Percentiles rank a stretch among this genome's conserved stretches.
Evolutionary conservation across 176 grass and related monocot species (phyloP).

Genomic region (Avena sativa): DNA sequence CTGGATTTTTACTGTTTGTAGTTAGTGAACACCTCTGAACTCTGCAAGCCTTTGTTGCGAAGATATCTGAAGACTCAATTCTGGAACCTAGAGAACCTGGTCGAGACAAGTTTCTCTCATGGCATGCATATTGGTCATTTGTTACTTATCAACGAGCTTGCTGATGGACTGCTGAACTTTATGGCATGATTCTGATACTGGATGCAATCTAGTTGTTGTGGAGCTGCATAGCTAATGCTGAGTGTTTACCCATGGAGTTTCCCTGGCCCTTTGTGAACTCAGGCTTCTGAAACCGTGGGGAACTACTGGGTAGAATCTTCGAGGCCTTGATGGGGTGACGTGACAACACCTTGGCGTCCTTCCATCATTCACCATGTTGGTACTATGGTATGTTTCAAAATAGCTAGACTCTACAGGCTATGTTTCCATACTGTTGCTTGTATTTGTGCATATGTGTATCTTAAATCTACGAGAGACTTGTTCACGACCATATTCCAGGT

Average conservation of each 20-base stretch:
- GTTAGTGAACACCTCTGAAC: background rate
- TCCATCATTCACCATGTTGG: background rate
- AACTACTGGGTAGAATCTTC: background rate
- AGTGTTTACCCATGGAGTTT: background rate
- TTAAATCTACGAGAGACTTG: conserved; percentile 13
- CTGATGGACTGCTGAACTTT: background rate
- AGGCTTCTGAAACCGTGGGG: background rate
- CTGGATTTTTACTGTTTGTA: background rate
- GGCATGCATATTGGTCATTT: background rate
- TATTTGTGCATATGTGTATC: background rate
- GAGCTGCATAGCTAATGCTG: background rate
- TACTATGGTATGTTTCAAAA: background rate
- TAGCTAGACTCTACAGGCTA: background rate
- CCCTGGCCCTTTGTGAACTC: background rate
- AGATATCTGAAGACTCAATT: background rate
- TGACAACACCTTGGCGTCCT: background rate
- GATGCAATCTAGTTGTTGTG: background rate
- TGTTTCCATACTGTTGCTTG: background rate
- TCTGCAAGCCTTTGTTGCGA: background rate
- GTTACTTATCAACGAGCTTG: background rate
- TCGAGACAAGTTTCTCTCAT: background rate
- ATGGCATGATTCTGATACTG: background rate
- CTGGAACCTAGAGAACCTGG: conserved; percentile 19
- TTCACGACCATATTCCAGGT: conserved; percentile 12
- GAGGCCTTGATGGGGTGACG: background rate